Evolutionary conservation across 345 rosid genomes (phyloP), one percentile per base, ranked within the genome.

Genomic region (Eucalyptus lansdowneana): DNA sequence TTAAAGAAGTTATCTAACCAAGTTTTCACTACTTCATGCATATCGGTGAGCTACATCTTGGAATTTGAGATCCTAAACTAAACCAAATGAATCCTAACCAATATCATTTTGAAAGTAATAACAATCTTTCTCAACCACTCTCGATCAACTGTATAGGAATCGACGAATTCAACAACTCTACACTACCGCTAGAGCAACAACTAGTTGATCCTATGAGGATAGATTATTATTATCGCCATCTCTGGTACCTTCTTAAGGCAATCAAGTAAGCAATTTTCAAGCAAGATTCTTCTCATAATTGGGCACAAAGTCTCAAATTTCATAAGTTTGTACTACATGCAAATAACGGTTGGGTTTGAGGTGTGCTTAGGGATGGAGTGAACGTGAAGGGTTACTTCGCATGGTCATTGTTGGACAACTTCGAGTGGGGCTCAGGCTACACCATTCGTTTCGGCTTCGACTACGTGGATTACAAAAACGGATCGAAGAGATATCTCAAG

Each of bases 331-430:
- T 56, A 24, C 29, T 56, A 22, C 6, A 56, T 21, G 62, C 29
- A 9, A 56, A 56, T 56, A 56, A 56, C 2, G 3, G 62, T 56
- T 1, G 27, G 12, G 12, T 24, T 25, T 9, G 29, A 56, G 3
- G 62, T 56, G 9, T 56, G 62, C n/a, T 29, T 60, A 94, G 92
- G 91, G 94, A 93, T 42, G 96, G 96, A 60, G 95, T 91, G 3
- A 89, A 93, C 56, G 95, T 95, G 58, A 94, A 90, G 90, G 95
- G 94, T 29, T 96, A 95, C 86, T 94, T 88, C 14, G 90, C 88
- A 60, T 96, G 97, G 98, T 91, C 95, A 34, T 93, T 96, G 83
- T 53, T 94, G 13, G 97, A 95, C 88, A 92, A 95, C 90, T 96
- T 95, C 12, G 95, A 94, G 80, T 95, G 97, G 97, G 51, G 54